Base-by-base conservation (phyloP, 257 asterid genomes). In the Plantago elongata region DNA sequence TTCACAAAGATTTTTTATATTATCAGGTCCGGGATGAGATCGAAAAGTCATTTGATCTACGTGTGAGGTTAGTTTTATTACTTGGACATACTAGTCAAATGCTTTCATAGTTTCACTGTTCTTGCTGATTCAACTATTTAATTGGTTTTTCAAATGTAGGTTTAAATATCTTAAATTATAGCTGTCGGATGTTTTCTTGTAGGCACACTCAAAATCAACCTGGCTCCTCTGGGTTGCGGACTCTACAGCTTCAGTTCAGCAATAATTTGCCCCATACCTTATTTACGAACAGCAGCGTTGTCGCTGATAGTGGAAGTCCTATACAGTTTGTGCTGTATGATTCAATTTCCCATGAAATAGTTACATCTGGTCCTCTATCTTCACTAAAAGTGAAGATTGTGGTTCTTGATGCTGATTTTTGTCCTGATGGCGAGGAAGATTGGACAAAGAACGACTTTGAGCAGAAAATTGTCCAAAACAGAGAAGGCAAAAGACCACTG, bases 1-100 rank as follows among this genome's bases (percentile, higher is more conserved):
- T 34, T 13, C n/a, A 30, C 63, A 40, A 48, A 45, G 29, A 7
- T 60, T 48, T 18, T 17, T 45, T 49, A 56, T 68, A 59, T 30
- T 66, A 52, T 69, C 69, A 90, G 98, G 94, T 88, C 34, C 81
- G 63, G 38, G 94, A 90, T 51, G 88, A 79, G 54, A 72, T 85
- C 45, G 86, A 80, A 4, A 67, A 60, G 55, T 73, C 71, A 3
- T 8, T 90, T 16, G 54, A 43, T 61, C 66, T 74, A 11, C 51
- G 15, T 44, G 10, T 65, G 63, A 80, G 63, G 63, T 58, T 42
- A 15, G 63, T 58, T 58, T 38, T 42, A 49, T 49, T 10, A 7
- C 14, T 47, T 47, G 52, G 9, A 34, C 40, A 34, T 34, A 7
- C 40, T 34, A 34, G 40, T 34, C 7, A 34, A 34, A 34, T 4